Evolutionary conservation across 208 protist genomes (phyloP), one percentile per base, ranked within the genome.

Genomic region (Leishmania guyanensis): DNA sequence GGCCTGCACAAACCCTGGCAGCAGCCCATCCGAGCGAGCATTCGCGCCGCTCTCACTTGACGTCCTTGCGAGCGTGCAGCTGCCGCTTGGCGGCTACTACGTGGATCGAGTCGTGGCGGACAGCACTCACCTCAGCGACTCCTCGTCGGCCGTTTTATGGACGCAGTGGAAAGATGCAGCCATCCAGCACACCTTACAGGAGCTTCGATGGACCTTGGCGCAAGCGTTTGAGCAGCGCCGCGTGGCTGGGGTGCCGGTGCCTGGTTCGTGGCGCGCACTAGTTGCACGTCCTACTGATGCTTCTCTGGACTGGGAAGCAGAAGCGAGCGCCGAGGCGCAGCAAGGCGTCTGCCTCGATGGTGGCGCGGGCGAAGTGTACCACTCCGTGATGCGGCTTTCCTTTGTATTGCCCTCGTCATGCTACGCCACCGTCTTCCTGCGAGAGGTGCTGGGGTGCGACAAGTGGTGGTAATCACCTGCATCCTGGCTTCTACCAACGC

Each of bases 351-450:
- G 39, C 54, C 60, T 58, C 62, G 53, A 69, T 20, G 64, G 46
- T 9, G 83, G 58, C n/a, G 66, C 6, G n/a, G 73, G n/a, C 26
- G 72, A 22, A 36, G 54, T n/a, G 77, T n/a, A 62, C 54, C 20
- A 54, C 64, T 60, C 46, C 12, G 62, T 66, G 10, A 79, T 83
- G 58, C 77, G 69, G 83, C 43, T 95, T 39, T 87, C 84, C 29
- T 96, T 97, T 81, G 74, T 60, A 6, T 78, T 97, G 39, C 94
- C 94, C 9, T 87, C 90, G n/a, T 96, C 92, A 8, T 91, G 87
- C 82, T 97, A 97, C 83, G 94, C 94, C 16, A 97, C 94, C 33
- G 80, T 97, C 16, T 89, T 94, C 60, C 84, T 97, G 48, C 91
- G 92, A 0, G 92, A 96, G 79, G 86, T 96, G 53, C 84, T 96